Percentiles rank a stretch among this genome's conserved stretches.
Evolutionary conservation across 2,329 filamentous ascomycete species (phyloP).

Genomic region (Aureobasidium sp.): DNA sequence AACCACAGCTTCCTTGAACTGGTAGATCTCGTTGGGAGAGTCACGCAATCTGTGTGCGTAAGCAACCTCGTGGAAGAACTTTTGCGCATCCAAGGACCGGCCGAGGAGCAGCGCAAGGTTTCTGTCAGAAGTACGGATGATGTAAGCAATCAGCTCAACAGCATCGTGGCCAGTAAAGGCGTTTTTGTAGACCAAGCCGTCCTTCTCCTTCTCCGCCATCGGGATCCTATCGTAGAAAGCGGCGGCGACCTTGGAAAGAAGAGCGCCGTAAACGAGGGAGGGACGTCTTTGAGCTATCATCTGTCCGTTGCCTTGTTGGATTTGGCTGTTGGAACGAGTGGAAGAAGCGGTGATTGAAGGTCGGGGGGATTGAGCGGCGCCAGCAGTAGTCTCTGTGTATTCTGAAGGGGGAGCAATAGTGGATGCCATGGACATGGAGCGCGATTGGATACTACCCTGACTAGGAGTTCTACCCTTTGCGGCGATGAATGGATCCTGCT

Average conservation of each 20-base stretch:
- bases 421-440: conserved; percentile 91
- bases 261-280: conserved; percentile 85
- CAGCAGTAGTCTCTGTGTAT: conserved; percentile 6
- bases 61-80: conserved; percentile 98
- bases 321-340: conserved; percentile 31
- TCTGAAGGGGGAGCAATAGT: conserved; percentile 54
- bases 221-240: conserved; percentile 85
- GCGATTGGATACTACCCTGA: conserved; percentile 38
- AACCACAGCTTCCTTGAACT: conserved; percentile 87
- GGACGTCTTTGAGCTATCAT: conserved; percentile 54
- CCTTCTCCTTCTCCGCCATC: conserved; percentile 83
- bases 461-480: conserved; percentile 19
- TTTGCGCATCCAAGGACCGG: conserved; percentile 88
- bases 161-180: conserved; percentile 93
- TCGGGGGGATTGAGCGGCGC: conserved; percentile 21
- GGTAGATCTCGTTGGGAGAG: conserved; percentile 89
- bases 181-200: conserved; percentile 93
- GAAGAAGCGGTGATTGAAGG: conserved; percentile 19
- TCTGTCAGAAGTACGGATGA: conserved; percentile 92
- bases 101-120: conserved; percentile 88
- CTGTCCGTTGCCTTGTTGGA: conserved; percentile 31
- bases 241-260: conserved; percentile 86
- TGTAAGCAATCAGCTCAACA: conserved; percentile 89
- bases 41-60: conserved; percentile 94
- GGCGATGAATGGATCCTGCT: not conserved